Evolutionary conservation across 257 asterid species (phyloP), one percentile per base, ranked within the genome.

Genomic region (Plectranthus barbatus): DNA sequence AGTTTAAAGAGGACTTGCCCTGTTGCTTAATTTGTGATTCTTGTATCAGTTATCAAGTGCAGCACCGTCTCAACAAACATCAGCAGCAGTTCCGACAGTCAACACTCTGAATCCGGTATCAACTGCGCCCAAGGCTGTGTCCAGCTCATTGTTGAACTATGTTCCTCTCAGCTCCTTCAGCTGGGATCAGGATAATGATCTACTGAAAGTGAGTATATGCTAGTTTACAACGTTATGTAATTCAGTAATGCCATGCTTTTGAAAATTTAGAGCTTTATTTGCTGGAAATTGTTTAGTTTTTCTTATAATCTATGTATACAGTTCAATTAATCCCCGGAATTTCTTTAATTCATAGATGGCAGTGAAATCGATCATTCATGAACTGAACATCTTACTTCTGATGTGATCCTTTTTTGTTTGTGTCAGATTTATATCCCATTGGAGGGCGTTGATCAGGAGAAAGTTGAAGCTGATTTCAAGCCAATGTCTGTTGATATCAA

Each of bases 181-280:
- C 85, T 91, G 95, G 95, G 95, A 91, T 70, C 96, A 91, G 76
- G 90, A 86, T 42, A 77, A 54, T 70, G 98, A 91, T 74, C 80
- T 86, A 64, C 64, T 86, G 58, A 91, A 88, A 95, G 96, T 91
- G 44, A 26, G 31, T 2, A 26, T 26, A 1, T 26, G 31, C 31
- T 4, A 37, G 44, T 9, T 37, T 9, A 3, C 44, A 11, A 36
- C 37, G 20, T 4, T 6, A 50, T 24, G 17, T 24, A 5, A 4
- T 36, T 42, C 3, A 19, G 34, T 31, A 31, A 2, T 1, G 3
- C 36, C 36, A 4, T 31, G 1, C 36, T 4, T 31, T 31, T 31
- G 5, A 26, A 2, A 1, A 26, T 26, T 26, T 26, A 26, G 2
- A 26, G 31, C 31, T 5, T 5, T 26, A 26, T 41, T 6, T 40